These are phyloP conservation scores for Malassezia sp. DNA, from an alignment of 1,284 basidiomycete species.

Conservation along the genomic window DNA sequence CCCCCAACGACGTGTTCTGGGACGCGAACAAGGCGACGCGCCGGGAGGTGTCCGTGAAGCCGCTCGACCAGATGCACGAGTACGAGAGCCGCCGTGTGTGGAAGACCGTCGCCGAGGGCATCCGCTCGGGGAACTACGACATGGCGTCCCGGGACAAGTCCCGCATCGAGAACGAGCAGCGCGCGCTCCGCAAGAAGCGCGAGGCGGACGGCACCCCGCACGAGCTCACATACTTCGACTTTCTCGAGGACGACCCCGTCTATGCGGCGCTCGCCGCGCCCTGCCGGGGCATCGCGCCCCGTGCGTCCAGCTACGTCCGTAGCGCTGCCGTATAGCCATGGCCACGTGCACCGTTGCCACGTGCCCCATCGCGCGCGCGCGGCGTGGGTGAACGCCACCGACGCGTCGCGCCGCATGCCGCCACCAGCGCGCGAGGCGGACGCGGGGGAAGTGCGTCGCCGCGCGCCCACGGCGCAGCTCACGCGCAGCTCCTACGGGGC, in stretches of 20 bases:
- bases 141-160: slow-evolving; percentile 78
- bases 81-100: slow-evolving; percentile 82
- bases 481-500: background rate
- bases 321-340: background rate
- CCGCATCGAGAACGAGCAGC: slow-evolving; percentile 87
- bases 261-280: slow-evolving; percentile 33
- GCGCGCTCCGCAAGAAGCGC: slow-evolving; percentile 78
- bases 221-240: slow-evolving; percentile 49
- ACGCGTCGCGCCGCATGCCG: no score
- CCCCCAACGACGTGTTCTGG: slow-evolving; percentile 49
- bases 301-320: slow-evolving; percentile 23
- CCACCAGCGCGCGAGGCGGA: no score
- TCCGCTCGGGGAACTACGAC: slow-evolving; percentile 80
- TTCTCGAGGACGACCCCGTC: slow-evolving; percentile 44
- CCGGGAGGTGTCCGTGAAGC: slow-evolving; percentile 61
- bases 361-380: background rate
- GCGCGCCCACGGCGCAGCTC: no score
- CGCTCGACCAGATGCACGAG: slow-evolving; percentile 59
- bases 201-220: slow-evolving; percentile 60
- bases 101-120: slow-evolving; percentile 77
- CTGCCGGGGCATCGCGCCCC: slow-evolving; percentile 29
- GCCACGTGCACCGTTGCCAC: background rate
- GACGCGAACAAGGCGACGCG: slow-evolving; percentile 50
- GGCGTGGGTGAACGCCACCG: slow-evolving; percentile 4
- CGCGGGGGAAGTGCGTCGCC: no score